Evolutionary conservation across 1,284 basidiomycete genomes (phyloP).

Genomic region (Leccinum angustisporum): DNA sequence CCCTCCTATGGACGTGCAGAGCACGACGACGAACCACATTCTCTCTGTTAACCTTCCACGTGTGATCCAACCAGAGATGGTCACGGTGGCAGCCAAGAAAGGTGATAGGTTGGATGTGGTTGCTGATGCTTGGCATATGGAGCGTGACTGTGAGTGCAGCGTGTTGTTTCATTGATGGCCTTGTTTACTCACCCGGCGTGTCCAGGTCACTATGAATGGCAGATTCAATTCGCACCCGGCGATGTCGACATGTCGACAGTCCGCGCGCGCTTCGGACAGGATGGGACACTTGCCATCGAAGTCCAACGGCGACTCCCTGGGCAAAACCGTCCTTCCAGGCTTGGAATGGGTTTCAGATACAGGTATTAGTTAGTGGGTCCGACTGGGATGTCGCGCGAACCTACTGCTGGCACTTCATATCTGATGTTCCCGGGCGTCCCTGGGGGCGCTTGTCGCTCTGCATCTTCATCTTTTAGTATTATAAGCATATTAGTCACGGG

Average conservation of each 20-base stretch:
- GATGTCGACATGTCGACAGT: conserved; percentile 50
- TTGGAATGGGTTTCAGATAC: conserved; percentile 34
- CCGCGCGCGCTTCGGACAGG: conserved; percentile 44
- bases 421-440: neutral
- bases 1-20: conserved; percentile 42
- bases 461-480: conserved; percentile 14
- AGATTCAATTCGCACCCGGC: conserved; percentile 45
- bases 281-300: conserved; percentile 46
- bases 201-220: conserved; percentile 58
- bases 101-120: conserved; percentile 51
- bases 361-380: conserved; percentile 18
- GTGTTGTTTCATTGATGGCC: neutral
- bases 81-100: conserved; percentile 52
- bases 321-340: conserved; percentile 22
- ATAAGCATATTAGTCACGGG: conserved; percentile 23
- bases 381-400: neutral
- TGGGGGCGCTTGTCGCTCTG: conserved; percentile 8
- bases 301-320: conserved; percentile 32
- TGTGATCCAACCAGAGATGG: conserved; percentile 52
- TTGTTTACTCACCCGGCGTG: conserved; percentile 5
- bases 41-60: conserved; percentile 43
- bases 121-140: conserved; percentile 59
- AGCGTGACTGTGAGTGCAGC: conserved; percentile 46
- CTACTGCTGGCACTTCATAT: conserved; percentile 3
- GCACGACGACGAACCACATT: conserved; percentile 37